Percentiles rank a stretch among this genome's conserved stretches.
phyloP scores from a whole-genome alignment of 768 basidiomycete genomes.

The Symmetrospora coprosmae region DNA sequence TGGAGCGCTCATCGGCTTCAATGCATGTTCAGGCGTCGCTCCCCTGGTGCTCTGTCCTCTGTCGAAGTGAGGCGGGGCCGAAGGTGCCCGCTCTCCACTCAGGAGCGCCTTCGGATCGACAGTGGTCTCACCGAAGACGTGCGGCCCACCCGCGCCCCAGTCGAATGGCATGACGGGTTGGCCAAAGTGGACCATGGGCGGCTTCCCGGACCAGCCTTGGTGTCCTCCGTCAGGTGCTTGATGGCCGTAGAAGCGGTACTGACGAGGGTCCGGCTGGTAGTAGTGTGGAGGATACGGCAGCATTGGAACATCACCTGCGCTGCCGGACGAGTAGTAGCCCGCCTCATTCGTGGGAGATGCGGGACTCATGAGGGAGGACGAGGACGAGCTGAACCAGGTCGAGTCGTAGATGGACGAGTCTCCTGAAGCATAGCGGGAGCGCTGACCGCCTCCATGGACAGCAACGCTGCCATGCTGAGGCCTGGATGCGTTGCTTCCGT shows the following conservation, averaged over 20 bases:
- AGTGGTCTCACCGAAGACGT: neutral
- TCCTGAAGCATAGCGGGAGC: neutral
- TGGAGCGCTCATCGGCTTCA: neutral
- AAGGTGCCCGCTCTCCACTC: neutral
- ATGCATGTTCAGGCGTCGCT: neutral
- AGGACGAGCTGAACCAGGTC: neutral
- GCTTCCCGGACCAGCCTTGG: neutral
- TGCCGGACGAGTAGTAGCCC: neutral
- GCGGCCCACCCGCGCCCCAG: no score
- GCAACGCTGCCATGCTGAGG: slow-evolving; percentile 2
- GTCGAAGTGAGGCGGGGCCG: neutral
- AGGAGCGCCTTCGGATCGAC: neutral
- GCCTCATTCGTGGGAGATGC: slow-evolving; percentile 1
- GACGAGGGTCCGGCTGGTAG: no score
- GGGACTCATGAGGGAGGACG: neutral
- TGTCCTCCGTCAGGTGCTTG: neutral
- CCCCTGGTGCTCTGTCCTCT: neutral
- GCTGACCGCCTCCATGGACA: neutral
- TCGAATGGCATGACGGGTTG: neutral
- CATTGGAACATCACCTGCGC: no score
- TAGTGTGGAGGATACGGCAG: no score
- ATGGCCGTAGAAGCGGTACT: neutral
- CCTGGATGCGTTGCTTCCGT: neutral
- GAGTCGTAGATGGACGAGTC: neutral
- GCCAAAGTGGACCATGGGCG: neutral